phyloP scores from a whole-genome alignment of 108 stramenopile genomes.

The Nitzschia putrida region DNA sequence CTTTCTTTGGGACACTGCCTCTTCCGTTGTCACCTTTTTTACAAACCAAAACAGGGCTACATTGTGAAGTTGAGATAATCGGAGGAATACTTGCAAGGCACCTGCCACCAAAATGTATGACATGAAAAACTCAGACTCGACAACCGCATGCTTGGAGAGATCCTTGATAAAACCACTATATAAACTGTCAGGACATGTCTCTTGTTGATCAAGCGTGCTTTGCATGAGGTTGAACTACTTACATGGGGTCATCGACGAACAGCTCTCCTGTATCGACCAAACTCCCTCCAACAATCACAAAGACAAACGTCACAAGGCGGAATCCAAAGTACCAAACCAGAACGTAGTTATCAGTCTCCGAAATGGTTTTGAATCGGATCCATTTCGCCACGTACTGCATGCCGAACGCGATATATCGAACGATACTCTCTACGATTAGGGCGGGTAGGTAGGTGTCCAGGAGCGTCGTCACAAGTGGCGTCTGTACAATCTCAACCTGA shows the following conservation, averaged over 20 bases:
- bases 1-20: slow-evolving; percentile 25
- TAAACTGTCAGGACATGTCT: no score
- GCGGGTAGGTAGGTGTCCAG: slow-evolving; percentile 42
- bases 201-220: no score
- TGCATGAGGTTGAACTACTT: no score
- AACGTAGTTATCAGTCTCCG: slow-evolving; percentile 30
- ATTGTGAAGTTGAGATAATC: slow-evolving; percentile 19
- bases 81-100: slow-evolving; percentile 9
- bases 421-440: slow-evolving; percentile 40
- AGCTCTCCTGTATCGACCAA: slow-evolving; percentile 10
- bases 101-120: slow-evolving; percentile 21
- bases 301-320: slow-evolving; percentile 15
- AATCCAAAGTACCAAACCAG: slow-evolving; percentile 32
- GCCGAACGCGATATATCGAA: slow-evolving; percentile 41
- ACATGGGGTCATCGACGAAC: slow-evolving; percentile 21
- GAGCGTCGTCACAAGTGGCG: slow-evolving; percentile 13
- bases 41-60: slow-evolving; percentile 7
- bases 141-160: slow-evolving; percentile 14
- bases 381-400: slow-evolving; percentile 40
- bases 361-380: slow-evolving; percentile 55
- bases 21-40: slow-evolving; percentile 10
- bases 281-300: slow-evolving; percentile 18
- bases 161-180: slow-evolving; percentile 3
- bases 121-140: slow-evolving; percentile 19
- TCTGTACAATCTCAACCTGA: not conserved